These are phyloP conservation scores for Skeletonema grethae DNA, from an alignment of 108 stramenopile genomes.

Conservation along the genomic window DNA sequence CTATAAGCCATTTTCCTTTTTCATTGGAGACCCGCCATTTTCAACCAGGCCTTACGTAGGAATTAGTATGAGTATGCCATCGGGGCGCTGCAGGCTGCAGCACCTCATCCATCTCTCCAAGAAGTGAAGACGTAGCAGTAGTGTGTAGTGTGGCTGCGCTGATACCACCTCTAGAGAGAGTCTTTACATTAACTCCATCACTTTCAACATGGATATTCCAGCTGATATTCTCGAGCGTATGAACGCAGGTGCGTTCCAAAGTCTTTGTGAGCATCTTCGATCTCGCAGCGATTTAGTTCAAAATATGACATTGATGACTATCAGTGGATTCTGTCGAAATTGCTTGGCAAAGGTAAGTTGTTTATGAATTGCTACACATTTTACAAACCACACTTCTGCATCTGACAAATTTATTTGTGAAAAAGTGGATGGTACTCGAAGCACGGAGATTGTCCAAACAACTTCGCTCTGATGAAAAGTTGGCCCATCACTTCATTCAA, in stretches of 20 bases:
- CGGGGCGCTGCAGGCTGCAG: too few species aligned
- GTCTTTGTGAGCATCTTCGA: conserved; percentile 66
- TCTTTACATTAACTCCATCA: not conserved
- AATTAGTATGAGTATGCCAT: not conserved
- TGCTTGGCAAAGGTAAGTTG: conserved; percentile 60
- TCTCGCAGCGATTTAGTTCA: conserved; percentile 73
- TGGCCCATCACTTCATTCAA: not conserved
- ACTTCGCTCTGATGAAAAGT: conserved; percentile 11
- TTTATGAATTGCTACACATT: not conserved
- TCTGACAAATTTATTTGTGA: not conserved
- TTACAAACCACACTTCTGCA: too few species aligned
- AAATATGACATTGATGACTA: conserved; percentile 78
- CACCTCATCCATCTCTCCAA: too few species aligned
- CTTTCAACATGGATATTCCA: conserved; percentile 10
- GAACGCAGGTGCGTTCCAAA: conserved; percentile 79
- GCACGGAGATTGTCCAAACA: conserved; percentile 39
- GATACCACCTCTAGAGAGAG: too few species aligned
- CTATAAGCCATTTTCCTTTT: too few species aligned
- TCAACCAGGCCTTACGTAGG: not conserved
- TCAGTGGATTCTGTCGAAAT: conserved; percentile 68
- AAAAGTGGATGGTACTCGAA: conserved; percentile 57
- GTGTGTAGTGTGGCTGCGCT: too few species aligned
- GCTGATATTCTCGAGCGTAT: conserved; percentile 46
- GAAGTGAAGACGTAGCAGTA: too few species aligned
- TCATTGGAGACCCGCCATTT: not conserved